A percentile compares a stretch with the other conserved stretches of the same genome.
These are phyloP conservation scores for Sugiyamaella xylanicola DNA, from an alignment of 1,139 yeast genomes.

Conservation along the genomic window DNA sequence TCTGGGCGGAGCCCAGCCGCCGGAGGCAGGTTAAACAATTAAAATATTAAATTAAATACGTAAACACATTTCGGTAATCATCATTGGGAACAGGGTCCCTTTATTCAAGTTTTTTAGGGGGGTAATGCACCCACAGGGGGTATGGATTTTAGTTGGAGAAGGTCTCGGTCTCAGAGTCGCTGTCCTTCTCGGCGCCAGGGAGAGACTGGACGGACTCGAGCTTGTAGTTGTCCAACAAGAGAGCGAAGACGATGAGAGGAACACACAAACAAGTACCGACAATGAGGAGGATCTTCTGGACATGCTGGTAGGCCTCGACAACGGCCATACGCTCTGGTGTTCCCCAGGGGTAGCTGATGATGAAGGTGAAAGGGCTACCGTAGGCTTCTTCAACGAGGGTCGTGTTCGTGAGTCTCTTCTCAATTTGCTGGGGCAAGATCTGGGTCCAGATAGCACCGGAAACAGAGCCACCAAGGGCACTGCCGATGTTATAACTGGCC, in stretches of 20 bases:
- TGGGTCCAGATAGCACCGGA: constrained; percentile 55
- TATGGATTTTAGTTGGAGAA: not conserved
- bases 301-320: constrained; percentile 59
- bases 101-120: not conserved
- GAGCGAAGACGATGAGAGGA: constrained; percentile 52
- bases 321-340: constrained; percentile 59
- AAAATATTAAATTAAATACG: not conserved
- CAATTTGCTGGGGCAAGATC: constrained; percentile 43
- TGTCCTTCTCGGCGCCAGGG: constrained; percentile 44
- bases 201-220: constrained; percentile 43
- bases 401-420: constrained; percentile 32
- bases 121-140: too few relatives aligned
- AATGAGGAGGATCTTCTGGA: constrained; percentile 60
- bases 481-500: constrained; percentile 50
- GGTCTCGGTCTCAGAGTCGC: constrained; percentile 1
- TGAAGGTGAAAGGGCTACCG: constrained; percentile 53
- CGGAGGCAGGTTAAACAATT: too few relatives aligned
- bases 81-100: not conserved
- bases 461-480: constrained; percentile 50
- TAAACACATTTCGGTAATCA: not conserved
- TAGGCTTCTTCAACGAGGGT: constrained; percentile 55
- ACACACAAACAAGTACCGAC: constrained; percentile 60
- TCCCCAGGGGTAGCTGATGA: constrained; percentile 56
- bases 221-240: constrained; percentile 59
- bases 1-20: too few relatives aligned